A percentile compares a stretch with the other conserved stretches of the same genome.
These are phyloP conservation scores for Pseudoperonospora humuli DNA, from an alignment of 352 stramenopile genomes.

Conservation along the genomic window DNA sequence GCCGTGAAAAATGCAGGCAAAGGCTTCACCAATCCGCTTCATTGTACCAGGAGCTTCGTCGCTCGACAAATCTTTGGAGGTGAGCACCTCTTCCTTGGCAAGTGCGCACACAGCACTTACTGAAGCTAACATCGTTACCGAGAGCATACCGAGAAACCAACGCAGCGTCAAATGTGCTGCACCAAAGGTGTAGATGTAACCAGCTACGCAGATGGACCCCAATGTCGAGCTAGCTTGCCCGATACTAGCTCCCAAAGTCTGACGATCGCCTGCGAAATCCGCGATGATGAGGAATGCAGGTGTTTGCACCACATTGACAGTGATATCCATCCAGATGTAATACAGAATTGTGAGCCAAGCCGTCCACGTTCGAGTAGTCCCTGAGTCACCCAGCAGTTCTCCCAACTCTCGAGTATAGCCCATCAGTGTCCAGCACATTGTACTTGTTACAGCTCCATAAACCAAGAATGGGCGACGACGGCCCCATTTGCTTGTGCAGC, in stretches of 20 bases:
- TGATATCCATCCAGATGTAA: constrained; percentile 83
- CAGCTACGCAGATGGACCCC: constrained; percentile 53
- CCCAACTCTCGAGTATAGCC: constrained; percentile 60
- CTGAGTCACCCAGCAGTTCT: constrained; percentile 46
- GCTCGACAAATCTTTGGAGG: constrained; percentile 16
- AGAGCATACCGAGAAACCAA: constrained; percentile 70
- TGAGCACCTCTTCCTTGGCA: constrained; percentile 32
- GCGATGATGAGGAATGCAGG: constrained; percentile 62
- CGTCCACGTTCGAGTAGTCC: constrained; percentile 38
- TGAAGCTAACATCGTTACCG: constrained; percentile 48
- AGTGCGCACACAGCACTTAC: constrained; percentile 48
- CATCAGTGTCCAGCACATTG: constrained; percentile 65
- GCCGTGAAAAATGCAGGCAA: constrained; percentile 37
- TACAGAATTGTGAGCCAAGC: constrained; percentile 56
- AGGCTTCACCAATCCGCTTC: constrained; percentile 29
- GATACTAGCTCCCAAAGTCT: constrained; percentile 55
- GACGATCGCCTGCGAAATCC: constrained; percentile 64
- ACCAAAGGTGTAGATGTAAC: constrained; percentile 67
- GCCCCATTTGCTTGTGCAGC: constrained; percentile 39
- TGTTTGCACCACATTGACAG: constrained; percentile 71
- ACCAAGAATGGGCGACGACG: constrained; percentile 59
- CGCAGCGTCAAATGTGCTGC: constrained; percentile 53
- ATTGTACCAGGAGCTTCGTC: constrained; percentile 13
- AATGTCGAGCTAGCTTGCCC: constrained; percentile 55
- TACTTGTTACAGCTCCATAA: constrained; percentile 50